Base-by-base conservation (phyloP, 78 protist species). In the Acrasis kona region DNA sequence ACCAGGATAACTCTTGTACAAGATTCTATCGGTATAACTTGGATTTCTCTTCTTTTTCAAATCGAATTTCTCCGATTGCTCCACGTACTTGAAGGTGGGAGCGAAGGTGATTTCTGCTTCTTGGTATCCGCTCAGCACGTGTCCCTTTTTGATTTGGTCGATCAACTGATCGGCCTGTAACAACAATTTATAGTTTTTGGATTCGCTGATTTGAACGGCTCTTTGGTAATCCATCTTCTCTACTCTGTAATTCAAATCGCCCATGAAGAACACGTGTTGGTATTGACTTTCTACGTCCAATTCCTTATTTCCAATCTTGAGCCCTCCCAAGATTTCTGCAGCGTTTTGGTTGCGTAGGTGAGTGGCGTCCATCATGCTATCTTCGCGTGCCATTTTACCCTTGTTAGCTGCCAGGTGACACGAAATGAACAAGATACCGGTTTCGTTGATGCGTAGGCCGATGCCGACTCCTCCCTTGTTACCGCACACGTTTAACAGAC, bases 31-130 rank as follows among this genome's bases (percentile, higher is more conserved):
- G 19, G 34, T n/a, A 50, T 50, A 50, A 50, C 61, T 50, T 50
- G 61, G 61, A n/a, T 19, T 50, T n/a, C 61, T 19, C 19, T 50
- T 19, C 19, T 50, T 50, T 19, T 50, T 50, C 19, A 50, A 50
- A 50, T 50, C 19, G 19, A n/a, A 19, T 50, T 50, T n/a, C 61
- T 50, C 19, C 61, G 19, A 50, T 19, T n/a, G 61, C 19, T n/a
- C 19, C 19, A 50, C 19, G 61, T n/a, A 19, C 10, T 69, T 66
- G 72, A 65, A 77, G 30, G 81, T 77, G 10, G 81, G 81, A 30
- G 70, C 35, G 81, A 77, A 77, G 41, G 70, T 77, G 72, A 77
- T 65, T 30, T 70, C 73, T 4, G 74, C 10, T 42, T 77, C 81
- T 41, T 65, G 3, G 72, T 67, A 77, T 31, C 81, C 81, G 6